Conservation (phyloP, 2,329 filamentous ascomycete species). For the Neonectria coccinea region DNA sequence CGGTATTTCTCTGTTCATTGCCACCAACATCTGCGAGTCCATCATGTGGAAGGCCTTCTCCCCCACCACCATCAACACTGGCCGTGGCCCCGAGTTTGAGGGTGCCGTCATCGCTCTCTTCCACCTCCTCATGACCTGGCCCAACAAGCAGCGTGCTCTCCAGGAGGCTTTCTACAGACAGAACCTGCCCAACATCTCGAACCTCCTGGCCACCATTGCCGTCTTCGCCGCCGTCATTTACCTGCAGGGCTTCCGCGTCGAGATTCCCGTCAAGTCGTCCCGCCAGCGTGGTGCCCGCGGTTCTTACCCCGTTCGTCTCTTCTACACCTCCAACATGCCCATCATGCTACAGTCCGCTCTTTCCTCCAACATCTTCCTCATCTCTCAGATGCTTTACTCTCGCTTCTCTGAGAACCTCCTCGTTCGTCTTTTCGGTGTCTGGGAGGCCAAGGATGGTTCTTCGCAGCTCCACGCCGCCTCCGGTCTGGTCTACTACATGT, state of each 20-base stretch:
- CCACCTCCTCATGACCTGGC: conserved; percentile 98
- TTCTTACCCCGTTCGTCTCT: conserved; percentile 97
- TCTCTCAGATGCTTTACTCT: conserved; percentile 99
- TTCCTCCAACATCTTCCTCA: conserved; percentile 98
- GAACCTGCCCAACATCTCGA: conserved; percentile 99
- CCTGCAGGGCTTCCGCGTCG: conserved; percentile 98
- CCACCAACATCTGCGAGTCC: conserved; percentile 99
- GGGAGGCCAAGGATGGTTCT: conserved; percentile 96
- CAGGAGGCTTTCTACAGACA: conserved; percentile 99
- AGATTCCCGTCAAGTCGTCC: conserved; percentile 99
- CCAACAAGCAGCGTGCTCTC: conserved; percentile 98
- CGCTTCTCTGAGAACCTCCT: conserved; percentile 99
- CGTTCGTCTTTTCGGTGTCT: conserved; percentile 96
- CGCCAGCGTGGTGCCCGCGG: conserved; percentile 98
- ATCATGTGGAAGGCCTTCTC: conserved; percentile 99
- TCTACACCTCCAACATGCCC: conserved; percentile 99
- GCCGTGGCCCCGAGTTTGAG: conserved; percentile 98
- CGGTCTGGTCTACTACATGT: conserved; percentile 99
- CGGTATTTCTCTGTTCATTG: conserved; percentile 99
- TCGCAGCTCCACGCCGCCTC: conserved; percentile 94
- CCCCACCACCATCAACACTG: conserved; percentile 98
- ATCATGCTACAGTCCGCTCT: conserved; percentile 99
- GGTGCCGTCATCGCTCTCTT: conserved; percentile 97
- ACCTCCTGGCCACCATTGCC: conserved; percentile 89
- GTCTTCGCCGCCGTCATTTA: conserved; percentile 99